phyloP scores from a whole-genome alignment of 768 basidiomycete genomes.

The Pseudohyphozyma bogoriensis region DNA sequence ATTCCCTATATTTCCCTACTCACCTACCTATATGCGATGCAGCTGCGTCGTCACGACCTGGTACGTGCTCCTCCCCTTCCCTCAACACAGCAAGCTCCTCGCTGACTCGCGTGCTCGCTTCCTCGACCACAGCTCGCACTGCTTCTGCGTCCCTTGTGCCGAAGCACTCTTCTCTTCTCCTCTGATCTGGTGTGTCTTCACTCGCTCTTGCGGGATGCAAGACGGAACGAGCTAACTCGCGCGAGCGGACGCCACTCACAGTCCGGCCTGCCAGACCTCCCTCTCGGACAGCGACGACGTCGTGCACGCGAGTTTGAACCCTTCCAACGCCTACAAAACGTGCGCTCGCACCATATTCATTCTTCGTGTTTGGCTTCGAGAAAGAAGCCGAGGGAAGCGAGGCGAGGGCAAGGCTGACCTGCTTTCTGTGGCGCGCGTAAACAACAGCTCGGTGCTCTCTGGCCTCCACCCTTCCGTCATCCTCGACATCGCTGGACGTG shows the following conservation, averaged over 20 bases:
- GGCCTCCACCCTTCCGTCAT: slow-evolving; percentile 27
- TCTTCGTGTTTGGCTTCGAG: too few species aligned
- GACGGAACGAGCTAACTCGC: too few species aligned
- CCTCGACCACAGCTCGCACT: slow-evolving; percentile 18
- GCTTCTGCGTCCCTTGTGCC: slow-evolving; percentile 34
- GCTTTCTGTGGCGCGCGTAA: not conserved
- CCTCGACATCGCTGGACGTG: slow-evolving; percentile 28
- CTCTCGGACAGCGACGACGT: slow-evolving; percentile 31
- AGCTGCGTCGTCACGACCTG: slow-evolving; percentile 25
- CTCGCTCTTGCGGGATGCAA: too few species aligned
- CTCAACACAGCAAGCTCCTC: not conserved
- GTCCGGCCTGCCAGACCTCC: slow-evolving; percentile 30
- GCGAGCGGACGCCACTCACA: not conserved
- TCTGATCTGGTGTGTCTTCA: not conserved
- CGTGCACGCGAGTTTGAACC: slow-evolving; percentile 26
- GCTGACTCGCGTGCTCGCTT: not conserved
- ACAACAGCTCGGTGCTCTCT: slow-evolving; percentile 18
- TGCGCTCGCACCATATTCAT: not conserved
- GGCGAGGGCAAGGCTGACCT: not conserved
- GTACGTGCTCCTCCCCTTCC: not conserved
- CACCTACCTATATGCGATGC: not conserved
- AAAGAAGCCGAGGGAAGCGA: too few species aligned
- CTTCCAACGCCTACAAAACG: slow-evolving; percentile 30
- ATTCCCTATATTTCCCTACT: too few species aligned
- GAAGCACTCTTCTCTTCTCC: slow-evolving; percentile 26